Evolutionary conservation across 1,284 basidiomycete genomes (phyloP).

Genomic region (Cutaneotrichosporon dermatis): DNA sequence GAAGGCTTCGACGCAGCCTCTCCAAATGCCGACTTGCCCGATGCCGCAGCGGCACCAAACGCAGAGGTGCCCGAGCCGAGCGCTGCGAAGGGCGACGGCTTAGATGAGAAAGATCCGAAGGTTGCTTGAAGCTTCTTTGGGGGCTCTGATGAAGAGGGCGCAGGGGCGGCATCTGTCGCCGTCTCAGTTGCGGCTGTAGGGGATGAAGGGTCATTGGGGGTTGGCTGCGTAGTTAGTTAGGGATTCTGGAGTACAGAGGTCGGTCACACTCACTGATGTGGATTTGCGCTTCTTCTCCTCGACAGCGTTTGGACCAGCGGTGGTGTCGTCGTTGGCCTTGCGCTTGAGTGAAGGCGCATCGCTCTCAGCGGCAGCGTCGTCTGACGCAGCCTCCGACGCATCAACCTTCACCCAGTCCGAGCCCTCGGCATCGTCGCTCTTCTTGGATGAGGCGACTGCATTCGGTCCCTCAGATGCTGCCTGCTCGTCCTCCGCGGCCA

Average conservation of each 20-base stretch:
- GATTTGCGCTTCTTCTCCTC: conserved; percentile 24
- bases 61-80: conserved; percentile 22
- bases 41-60: conserved; percentile 23
- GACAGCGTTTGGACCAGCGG: conserved; percentile 24
- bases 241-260: no score
- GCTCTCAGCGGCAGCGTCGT: conserved; percentile 7
- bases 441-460: not conserved
- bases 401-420: conserved; percentile 23
- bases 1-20: conserved; percentile 5
- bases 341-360: conserved; percentile 32
- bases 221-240: conserved; percentile 1
- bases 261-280: conserved; percentile 15
- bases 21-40: not conserved
- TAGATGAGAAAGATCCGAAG: conserved; percentile 58
- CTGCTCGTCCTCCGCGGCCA: no score
- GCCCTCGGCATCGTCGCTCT: conserved; percentile 4
- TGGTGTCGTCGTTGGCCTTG: conserved; percentile 27
- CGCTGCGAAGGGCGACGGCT: conserved; percentile 27
- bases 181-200: not conserved
- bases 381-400: conserved; percentile 13
- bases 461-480: not conserved
- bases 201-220: not conserved
- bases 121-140: conserved; percentile 34
- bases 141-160: no score
- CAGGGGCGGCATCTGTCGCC: not conserved